Evolutionary conservation across 768 basidiomycete genomes (phyloP), one percentile per base, ranked within the genome.

Genomic region (Phanerodontia chrysosporium): DNA sequence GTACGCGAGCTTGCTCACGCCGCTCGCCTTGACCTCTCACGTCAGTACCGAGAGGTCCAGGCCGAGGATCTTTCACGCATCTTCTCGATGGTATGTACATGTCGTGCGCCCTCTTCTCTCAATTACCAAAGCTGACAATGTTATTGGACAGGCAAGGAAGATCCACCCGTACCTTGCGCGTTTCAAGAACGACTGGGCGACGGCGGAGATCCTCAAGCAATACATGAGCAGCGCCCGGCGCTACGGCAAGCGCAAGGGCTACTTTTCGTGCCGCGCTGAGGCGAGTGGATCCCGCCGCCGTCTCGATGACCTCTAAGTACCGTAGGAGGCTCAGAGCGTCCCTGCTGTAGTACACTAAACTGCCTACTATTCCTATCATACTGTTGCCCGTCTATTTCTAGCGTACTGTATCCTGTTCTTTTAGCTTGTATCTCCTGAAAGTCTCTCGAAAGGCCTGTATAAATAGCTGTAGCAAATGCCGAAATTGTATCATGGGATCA

Each of bases 121-220:
- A 16, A 24, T 9, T 49, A 24, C 32, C 14, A 35, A 7, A 24
- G 27, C n/a, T 49, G 16, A 14, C n/a, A n/a, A 45, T 13, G 16
- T 27, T 6, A 24, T 24, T 25, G 16, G 21, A 21, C 35, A 61
- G 58, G 49, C 61, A 25, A 28, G 53, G 3, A 28, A 62, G 32
- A 18, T 22, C 0, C 60, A 66, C n/a, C 61, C 63, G 0, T 45
- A 55, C n/a, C 57, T 67, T 14, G 32, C 18, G 0, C 58, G 53
- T 16, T 67, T 58, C 45, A 21, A 53, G 29, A 57, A 57, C 44
- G 56, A 62, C 58, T 67, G 66, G 66, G 57, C 63, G 2, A 66
- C 65, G 7, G 61, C 61, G 0, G 66, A 56, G 18, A 48, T 67
- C n/a, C 56, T 59, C 22, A 55, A 58, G 25, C 61, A 64, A 44